phyloP scores from a whole-genome alignment of 2,329 filamentous ascomycete genomes.

The Herpomyces periplanetae region DNA sequence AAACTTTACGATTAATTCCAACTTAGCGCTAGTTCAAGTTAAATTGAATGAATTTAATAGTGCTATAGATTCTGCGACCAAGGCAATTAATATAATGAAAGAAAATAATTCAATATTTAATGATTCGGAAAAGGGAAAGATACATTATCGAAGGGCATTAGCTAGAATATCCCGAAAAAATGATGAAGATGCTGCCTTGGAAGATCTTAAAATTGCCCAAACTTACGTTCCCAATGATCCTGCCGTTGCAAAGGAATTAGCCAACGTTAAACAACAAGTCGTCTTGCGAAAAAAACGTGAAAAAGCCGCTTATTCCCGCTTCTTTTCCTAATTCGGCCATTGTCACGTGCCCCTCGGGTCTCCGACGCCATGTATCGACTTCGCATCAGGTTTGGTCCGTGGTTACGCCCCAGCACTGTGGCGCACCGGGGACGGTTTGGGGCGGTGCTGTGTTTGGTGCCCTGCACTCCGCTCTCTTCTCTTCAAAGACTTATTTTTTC shows the following conservation, averaged over 20 bases:
- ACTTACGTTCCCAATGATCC: constrained; percentile 22
- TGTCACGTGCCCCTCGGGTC: too few species aligned
- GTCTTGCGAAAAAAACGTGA: constrained; percentile 41
- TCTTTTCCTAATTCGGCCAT: constrained; percentile 34
- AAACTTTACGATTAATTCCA: constrained; percentile 54
- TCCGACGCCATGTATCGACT: too few species aligned
- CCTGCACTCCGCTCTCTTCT: too few species aligned
- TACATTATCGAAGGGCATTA: constrained; percentile 38
- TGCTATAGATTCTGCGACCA: constrained; percentile 22
- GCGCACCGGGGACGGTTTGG: too few species aligned
- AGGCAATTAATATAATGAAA: constrained; percentile 22
- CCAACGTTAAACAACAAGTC: constrained; percentile 32
- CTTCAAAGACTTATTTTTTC: too few species aligned
- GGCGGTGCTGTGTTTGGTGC: too few species aligned
- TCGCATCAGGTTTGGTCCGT: too few species aligned
- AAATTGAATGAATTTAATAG: constrained; percentile 36
- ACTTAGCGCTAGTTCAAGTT: constrained; percentile 45
- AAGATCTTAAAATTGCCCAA: constrained; percentile 9
- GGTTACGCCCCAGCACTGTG: too few species aligned
- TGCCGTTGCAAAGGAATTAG: constrained; percentile 31
- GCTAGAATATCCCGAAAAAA: constrained; percentile 34
- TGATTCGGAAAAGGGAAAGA: constrained; percentile 55
- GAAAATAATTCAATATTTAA: constrained; percentile 18
- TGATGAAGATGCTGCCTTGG: constrained; percentile 36
- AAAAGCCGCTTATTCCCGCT: constrained; percentile 69